Conservation (phyloP, 129 eudicot species). For the Pseudognaphalium luteoalbum region DNA sequence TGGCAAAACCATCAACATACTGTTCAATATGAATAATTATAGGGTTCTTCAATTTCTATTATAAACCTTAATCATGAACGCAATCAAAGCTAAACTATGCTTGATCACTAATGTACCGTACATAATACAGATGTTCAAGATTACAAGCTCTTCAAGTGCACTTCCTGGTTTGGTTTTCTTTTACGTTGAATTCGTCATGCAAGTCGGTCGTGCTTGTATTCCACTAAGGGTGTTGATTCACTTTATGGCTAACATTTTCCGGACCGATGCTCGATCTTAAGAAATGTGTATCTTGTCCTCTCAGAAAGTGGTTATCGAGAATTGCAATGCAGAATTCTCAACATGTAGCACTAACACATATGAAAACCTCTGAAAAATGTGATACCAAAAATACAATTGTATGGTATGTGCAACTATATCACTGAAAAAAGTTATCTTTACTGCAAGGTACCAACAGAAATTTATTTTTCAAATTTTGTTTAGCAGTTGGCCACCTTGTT, state of each 20-base stretch:
- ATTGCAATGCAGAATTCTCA: not conserved
- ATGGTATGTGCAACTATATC: no score
- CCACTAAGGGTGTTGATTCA: no score
- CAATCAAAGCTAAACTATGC: no score
- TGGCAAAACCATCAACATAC: constrained; percentile 3
- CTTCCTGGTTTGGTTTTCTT: not conserved
- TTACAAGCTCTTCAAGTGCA: not conserved
- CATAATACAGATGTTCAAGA: not conserved
- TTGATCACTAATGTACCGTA: not conserved
- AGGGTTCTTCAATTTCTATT: constrained; percentile 6
- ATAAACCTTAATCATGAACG: not conserved
- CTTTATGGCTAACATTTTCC: no score
- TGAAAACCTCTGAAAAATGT: not conserved
- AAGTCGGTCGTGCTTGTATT: not conserved
- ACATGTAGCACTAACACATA: not conserved
- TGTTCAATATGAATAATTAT: not conserved
- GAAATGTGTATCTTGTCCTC: no score
- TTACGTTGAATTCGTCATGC: not conserved
- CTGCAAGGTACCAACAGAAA: no score
- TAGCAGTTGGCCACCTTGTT: no score
- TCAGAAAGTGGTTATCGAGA: no score
- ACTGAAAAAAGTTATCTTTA: no score
- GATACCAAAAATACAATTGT: not conserved
- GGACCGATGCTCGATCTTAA: no score
- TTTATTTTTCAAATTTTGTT: no score